Evolutionary conservation across 2,329 filamentous ascomycete species (phyloP), one percentile per base, ranked within the genome.

Genomic region (Chaetomium olivaceum): DNA sequence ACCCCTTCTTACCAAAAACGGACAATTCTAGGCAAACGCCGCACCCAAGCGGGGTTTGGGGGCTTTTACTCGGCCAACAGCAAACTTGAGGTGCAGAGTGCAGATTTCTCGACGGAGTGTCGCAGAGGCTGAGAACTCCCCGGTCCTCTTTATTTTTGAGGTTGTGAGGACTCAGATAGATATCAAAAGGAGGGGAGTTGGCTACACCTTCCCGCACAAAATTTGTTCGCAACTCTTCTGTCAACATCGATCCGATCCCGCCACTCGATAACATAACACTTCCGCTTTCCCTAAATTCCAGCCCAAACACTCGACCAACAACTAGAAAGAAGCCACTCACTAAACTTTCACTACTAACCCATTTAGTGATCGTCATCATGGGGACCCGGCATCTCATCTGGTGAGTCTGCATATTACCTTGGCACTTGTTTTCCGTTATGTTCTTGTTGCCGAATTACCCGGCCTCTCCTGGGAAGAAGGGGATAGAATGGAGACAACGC

Each of bases 361-460:
- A 16, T 4, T 33, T 14, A 7, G 33, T 19, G 11, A n/a, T 43
- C 16, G 48, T 12, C 48, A 63, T 23, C 50, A 67, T 67, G 66
- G 63, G 66, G 8, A 67, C 66, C 23, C 56, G 65, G 1, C 64
- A 67, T 36, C 59, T 65, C 23, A 65, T 63, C 29, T 67, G 65
- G 65, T 65, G 19, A 23, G 61, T 50, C 19, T 48, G 6, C 25
- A 11, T 62, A 16, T 21, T 21, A 8, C 4, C 9, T 43, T 43
- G 4, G 27, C 6, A 3, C 27, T 29, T 29, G 27, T 3, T 14
- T 39, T 58, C n/a, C 46, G 16, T 51, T 52, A n/a, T 58, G 21
- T 31, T 5, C 25, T n/a, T 12, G 12, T 36, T 33, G 19, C 29
- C 11, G 39, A 23, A 23, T 6, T 12, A 4, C 12, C 11, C n/a